Percentiles rank a stretch among this genome's conserved stretches.
phyloP scores from a whole-genome alignment of 495 filamentous ascomycete species.

The Lentithecium fluviatile region DNA sequence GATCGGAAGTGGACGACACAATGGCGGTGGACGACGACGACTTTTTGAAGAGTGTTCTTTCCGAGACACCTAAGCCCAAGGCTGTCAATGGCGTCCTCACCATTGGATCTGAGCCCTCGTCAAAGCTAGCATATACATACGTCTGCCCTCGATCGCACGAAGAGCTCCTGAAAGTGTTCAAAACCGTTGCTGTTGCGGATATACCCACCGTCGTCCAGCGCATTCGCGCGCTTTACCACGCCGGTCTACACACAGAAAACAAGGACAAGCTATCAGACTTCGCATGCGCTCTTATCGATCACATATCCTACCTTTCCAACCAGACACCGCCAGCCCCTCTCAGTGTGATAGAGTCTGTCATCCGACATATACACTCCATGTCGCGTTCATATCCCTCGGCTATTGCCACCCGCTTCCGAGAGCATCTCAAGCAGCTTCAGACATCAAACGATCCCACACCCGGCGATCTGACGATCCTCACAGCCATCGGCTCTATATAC shows the following conservation, averaged over 20 bases:
- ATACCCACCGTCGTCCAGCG: slow-evolving; percentile 79
- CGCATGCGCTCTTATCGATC: slow-evolving; percentile 70
- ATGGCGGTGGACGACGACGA: slow-evolving; percentile 57
- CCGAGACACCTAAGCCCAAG: slow-evolving; percentile 41
- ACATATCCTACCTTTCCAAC: slow-evolving; percentile 66
- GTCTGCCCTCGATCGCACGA: slow-evolving; percentile 74
- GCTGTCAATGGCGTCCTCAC: slow-evolving; percentile 38
- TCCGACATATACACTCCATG: slow-evolving; percentile 81
- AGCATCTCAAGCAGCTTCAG: slow-evolving; percentile 65
- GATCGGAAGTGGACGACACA: slow-evolving; percentile 35
- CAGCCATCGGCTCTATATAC: slow-evolving; percentile 79
- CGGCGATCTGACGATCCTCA: slow-evolving; percentile 77
- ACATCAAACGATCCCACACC: slow-evolving; percentile 61
- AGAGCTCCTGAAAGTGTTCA: slow-evolving; percentile 66
- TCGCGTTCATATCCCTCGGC: slow-evolving; percentile 76
- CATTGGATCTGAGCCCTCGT: slow-evolving; percentile 43
- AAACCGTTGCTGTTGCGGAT: slow-evolving; percentile 58
- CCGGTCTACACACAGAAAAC: slow-evolving; percentile 79
- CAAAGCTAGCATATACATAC: slow-evolving; percentile 74
- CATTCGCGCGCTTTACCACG: slow-evolving; percentile 84
- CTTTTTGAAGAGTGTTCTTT: slow-evolving; percentile 64
- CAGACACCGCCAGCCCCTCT: slow-evolving; percentile 51
- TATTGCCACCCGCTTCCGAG: slow-evolving; percentile 72
- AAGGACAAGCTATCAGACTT: slow-evolving; percentile 79
- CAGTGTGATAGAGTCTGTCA: slow-evolving; percentile 61